Percentiles rank a stretch among this genome's conserved stretches.
Conservation (phyloP, 768 basidiomycete genomes). For the Coprinopsis sp. region DNA sequence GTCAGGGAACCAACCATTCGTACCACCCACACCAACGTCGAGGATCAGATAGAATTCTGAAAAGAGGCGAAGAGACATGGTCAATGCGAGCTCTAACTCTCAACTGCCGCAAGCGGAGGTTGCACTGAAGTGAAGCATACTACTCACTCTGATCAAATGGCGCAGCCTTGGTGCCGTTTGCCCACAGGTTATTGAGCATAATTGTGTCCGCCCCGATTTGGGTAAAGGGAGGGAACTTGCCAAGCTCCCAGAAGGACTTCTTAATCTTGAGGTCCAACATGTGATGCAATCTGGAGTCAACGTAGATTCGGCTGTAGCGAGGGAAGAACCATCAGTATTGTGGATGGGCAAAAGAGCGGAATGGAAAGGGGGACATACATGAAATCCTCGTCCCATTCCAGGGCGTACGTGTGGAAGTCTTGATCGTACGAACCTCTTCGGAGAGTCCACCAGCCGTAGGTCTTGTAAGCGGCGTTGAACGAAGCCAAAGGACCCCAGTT, state of each 20-base stretch:
- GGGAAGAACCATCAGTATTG: constrained; percentile 2
- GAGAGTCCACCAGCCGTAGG: constrained; percentile 72
- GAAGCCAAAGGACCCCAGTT: constrained; percentile 74
- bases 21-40: constrained; percentile 81
- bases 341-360: not conserved
- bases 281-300: constrained; percentile 77
- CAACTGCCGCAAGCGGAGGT: not conserved
- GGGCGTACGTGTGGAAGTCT: constrained; percentile 73
- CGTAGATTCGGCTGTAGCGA: constrained; percentile 61
- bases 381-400: constrained; percentile 84
- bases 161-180: constrained; percentile 64
- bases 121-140: not conserved
- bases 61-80: constrained; percentile 5
- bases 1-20: constrained; percentile 93
- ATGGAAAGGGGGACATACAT: constrained; percentile 48
- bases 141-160: constrained; percentile 79
- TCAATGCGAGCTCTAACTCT: not conserved
- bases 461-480: constrained; percentile 65
- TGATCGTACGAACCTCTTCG: constrained; percentile 64
- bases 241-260: constrained; percentile 73
- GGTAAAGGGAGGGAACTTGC: constrained; percentile 63
- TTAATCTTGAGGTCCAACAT: constrained; percentile 64
- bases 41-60: constrained; percentile 83
- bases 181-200: constrained; percentile 71
- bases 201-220: constrained; percentile 64